These are phyloP conservation scores for Suillus variegatus DNA, from an alignment of 768 basidiomycete species.

Conservation along the genomic window DNA sequence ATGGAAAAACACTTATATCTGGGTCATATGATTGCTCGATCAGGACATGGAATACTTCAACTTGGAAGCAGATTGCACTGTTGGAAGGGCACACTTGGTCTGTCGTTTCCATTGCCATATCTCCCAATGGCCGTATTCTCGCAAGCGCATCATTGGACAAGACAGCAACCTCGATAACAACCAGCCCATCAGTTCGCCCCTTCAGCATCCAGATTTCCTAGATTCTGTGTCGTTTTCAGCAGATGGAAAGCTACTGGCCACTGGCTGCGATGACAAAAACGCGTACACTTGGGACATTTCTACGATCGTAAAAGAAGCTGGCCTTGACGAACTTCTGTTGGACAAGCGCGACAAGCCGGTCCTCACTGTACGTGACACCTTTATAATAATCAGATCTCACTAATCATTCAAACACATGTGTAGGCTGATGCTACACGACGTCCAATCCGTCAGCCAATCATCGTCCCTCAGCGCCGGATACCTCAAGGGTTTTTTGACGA, in stretches of 20 bases:
- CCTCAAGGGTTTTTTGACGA: background rate
- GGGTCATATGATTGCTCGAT: accelerated
- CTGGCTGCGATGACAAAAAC: background rate
- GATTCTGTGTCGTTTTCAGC: background rate
- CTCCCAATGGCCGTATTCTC: background rate
- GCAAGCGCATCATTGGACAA: background rate
- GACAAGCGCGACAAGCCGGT: background rate
- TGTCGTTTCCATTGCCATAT: background rate
- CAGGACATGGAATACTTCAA: background rate
- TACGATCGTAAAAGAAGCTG: background rate
- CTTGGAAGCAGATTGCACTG: background rate
- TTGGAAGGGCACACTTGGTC: accelerated
- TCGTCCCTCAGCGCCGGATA: too few relatives aligned
- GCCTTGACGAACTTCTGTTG: background rate
- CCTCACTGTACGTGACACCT: background rate
- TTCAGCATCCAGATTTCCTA: accelerated
- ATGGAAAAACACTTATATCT: background rate
- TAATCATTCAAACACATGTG: too few relatives aligned
- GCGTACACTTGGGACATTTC: background rate
- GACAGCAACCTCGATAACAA: background rate
- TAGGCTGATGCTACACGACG: background rate
- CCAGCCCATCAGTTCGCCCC: background rate
- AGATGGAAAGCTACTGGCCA: background rate
- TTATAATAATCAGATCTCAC: background rate
- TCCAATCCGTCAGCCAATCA: background rate